Percentiles rank a stretch among this genome's conserved stretches.
Evolutionary conservation across 2,329 filamentous ascomycete species (phyloP).

Genomic region (Triangularia verruculosa): DNA sequence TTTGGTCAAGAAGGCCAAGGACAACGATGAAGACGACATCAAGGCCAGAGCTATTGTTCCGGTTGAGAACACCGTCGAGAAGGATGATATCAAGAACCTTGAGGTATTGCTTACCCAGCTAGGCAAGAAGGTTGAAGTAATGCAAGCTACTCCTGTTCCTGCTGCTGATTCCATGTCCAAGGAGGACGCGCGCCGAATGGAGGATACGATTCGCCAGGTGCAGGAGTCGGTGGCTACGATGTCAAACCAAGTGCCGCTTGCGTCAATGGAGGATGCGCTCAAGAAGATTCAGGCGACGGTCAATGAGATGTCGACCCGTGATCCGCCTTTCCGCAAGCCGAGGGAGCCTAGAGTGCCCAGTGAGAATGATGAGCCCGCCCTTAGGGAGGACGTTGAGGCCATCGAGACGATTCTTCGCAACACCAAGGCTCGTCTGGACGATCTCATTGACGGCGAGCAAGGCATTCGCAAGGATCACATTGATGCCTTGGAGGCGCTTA

Average conservation of each 20-base stretch:
- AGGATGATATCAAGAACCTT: conserved; percentile 78
- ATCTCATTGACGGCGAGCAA: conserved; percentile 70
- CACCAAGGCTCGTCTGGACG: conserved; percentile 83
- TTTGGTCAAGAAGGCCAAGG: conserved; percentile 42
- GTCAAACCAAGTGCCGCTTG: conserved; percentile 20
- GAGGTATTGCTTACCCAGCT: conserved; percentile 81
- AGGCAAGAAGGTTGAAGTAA: conserved; percentile 76
- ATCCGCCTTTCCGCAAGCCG: conserved; percentile 24
- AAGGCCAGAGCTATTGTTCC: conserved; percentile 45
- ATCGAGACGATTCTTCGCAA: conserved; percentile 89
- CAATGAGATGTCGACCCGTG: conserved; percentile 31
- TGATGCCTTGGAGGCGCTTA: conserved; percentile 61
- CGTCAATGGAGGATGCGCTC: conserved; percentile 24
- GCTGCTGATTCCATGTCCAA: conserved; percentile 29
- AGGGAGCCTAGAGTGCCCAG: conserved; percentile 20
- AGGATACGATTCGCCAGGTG: conserved; percentile 50
- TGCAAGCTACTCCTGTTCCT: conserved; percentile 52
- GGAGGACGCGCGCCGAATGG: conserved; percentile 39
- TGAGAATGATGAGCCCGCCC: conserved; percentile 50
- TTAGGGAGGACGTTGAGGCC: conserved; percentile 81
- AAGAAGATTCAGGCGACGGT: conserved; percentile 31
- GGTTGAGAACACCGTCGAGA: conserved; percentile 52
- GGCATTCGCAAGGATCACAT: conserved; percentile 64
- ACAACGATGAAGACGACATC: conserved; percentile 30
- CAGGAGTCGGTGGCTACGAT: conserved; percentile 32